These are phyloP conservation scores for Aureobasidium mangrovei DNA, from an alignment of 2,329 filamentous ascomycete genomes.

Conservation along the genomic window DNA sequence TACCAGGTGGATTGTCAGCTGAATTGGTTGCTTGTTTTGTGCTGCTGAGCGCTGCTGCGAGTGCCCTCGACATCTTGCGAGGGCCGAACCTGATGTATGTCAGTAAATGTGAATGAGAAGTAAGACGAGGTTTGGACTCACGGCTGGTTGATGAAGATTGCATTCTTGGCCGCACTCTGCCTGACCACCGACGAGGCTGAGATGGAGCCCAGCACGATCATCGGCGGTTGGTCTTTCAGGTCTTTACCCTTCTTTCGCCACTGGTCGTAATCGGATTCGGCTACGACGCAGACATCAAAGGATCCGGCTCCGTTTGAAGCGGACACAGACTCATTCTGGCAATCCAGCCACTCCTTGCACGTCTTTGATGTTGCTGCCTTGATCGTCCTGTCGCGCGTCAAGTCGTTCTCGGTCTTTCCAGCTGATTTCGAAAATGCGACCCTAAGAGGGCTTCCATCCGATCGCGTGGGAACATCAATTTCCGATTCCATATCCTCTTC, in stretches of 20 bases:
- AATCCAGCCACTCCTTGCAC: slow-evolving; percentile 11
- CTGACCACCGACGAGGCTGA: not conserved
- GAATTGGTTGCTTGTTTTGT: not conserved
- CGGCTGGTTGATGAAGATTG: slow-evolving; percentile 15
- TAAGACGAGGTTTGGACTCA: not conserved
- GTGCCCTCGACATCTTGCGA: slow-evolving; percentile 17
- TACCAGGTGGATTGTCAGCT: not conserved
- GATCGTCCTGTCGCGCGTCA: not conserved
- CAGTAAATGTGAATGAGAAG: not conserved
- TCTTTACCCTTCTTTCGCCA: slow-evolving; percentile 7
- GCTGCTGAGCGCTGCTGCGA: slow-evolving; percentile 10
- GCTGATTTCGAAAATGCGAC: slow-evolving; percentile 1
- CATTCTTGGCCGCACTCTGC: not conserved
- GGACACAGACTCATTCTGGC: not conserved
- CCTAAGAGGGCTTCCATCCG: not conserved
- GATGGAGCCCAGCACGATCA: slow-evolving; percentile 10
- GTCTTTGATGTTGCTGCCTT: not conserved
- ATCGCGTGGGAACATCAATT: not conserved
- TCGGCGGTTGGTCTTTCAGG: not conserved
- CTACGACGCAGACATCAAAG: slow-evolving; percentile 13
- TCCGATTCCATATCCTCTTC: not conserved
- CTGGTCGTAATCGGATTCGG: slow-evolving; percentile 11
- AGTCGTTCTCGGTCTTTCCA: not conserved
- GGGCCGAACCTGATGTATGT: slow-evolving; percentile 17
- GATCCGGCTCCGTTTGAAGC: not conserved